Percentiles rank a stretch among this genome's conserved stretches.
phyloP scores from a whole-genome alignment of 331 rosid species.

The Erythrophleum ivorense region DNA sequence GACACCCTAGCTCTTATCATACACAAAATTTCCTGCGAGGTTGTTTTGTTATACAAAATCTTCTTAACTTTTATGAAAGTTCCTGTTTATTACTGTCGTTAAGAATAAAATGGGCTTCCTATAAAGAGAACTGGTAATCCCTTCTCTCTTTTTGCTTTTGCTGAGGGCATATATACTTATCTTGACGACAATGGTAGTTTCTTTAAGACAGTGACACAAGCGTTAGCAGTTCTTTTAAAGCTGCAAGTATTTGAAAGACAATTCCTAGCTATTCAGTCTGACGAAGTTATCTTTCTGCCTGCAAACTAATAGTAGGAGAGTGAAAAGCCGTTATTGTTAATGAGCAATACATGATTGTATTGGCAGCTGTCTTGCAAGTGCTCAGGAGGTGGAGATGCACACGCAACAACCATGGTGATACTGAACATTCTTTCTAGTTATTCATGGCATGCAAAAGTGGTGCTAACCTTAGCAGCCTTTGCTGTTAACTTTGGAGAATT shows the following conservation, averaged over 20 bases:
- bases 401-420: conserved; percentile 65
- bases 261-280: neutral
- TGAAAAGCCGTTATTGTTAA: neutral
- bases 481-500: conserved; percentile 74
- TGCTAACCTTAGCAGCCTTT: conserved; percentile 73
- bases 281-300: neutral
- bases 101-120: conserved; percentile 26
- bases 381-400: conserved; percentile 72
- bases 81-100: conserved; percentile 11
- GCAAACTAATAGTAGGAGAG: neutral
- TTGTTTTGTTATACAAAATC: conserved; percentile 33
- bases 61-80: conserved; percentile 36
- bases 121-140: neutral
- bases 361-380: conserved; percentile 75
- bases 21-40: conserved; percentile 78
- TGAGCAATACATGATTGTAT: neutral
- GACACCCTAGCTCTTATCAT: conserved; percentile 64
- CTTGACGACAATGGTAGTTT: neutral
- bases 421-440: conserved; percentile 67
- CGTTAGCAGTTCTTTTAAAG: neutral
- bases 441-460: conserved; percentile 93
- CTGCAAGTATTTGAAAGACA: neutral
- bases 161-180: conserved; percentile 27
- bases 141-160: conserved; percentile 9
- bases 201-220: neutral